phyloP scores from a whole-genome alignment of 148 eudicot genomes.

The Diospyros lotus region DNA sequence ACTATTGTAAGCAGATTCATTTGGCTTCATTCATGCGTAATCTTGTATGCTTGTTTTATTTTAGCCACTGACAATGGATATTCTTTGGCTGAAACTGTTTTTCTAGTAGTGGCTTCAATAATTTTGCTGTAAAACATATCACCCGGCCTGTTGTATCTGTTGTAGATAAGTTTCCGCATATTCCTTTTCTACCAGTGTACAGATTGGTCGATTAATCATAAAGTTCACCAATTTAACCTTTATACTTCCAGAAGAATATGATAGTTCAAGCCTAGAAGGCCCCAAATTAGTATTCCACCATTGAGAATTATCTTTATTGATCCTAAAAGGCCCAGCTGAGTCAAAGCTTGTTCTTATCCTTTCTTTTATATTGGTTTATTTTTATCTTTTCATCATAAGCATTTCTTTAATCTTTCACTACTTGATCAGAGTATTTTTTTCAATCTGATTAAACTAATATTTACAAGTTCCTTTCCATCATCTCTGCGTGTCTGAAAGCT shows the following conservation, averaged over 20 bases:
- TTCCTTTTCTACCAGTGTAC: no score
- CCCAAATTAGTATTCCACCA: no score
- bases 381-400: background rate
- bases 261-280: background rate
- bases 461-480: background rate
- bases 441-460: background rate
- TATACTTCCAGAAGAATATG: background rate
- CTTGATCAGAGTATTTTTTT: background rate
- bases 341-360: background rate
- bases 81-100: background rate
- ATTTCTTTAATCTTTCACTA: background rate
- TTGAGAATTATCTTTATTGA: background rate
- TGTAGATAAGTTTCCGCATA: background rate
- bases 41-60: background rate
- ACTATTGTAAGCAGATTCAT: background rate
- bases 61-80: background rate
- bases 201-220: no score
- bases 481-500: background rate
- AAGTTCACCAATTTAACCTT: background rate
- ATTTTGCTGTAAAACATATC: background rate
- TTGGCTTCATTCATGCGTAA: background rate
- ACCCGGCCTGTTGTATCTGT: background rate
- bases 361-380: background rate
- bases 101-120: slow-evolving; percentile 5
- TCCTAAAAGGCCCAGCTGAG: slow-evolving; percentile 4